A percentile compares a stretch with the other conserved stretches of the same genome.
These are phyloP conservation scores for Trametes elegans DNA, from an alignment of 768 basidiomycete species.

Conservation along the genomic window DNA sequence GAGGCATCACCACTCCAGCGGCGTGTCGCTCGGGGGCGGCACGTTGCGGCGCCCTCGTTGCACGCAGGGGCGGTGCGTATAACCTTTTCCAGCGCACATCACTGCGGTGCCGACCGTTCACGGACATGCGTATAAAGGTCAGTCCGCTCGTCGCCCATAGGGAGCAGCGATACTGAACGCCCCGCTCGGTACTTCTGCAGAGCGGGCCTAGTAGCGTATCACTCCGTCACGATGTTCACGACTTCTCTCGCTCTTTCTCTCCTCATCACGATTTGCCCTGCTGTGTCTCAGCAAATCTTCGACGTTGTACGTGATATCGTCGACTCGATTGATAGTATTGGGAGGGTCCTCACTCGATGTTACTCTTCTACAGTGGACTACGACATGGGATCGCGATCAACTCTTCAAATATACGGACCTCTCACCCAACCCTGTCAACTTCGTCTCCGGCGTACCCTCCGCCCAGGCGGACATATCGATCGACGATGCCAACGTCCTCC, in stretches of 20 bases:
- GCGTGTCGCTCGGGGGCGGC: too few species aligned
- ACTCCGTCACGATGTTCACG: not conserved
- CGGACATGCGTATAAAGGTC: too few species aligned
- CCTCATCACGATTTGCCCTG: not conserved
- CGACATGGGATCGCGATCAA: slow-evolving; percentile 35
- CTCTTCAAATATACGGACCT: slow-evolving; percentile 51
- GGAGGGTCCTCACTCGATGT: not conserved
- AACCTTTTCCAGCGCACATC: too few species aligned
- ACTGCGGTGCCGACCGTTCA: too few species aligned
- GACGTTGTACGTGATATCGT: slow-evolving; percentile 24
- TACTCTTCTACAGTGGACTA: slow-evolving; percentile 24
- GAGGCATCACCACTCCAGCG: too few species aligned
- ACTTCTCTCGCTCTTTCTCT: not conserved
- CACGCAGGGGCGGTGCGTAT: too few species aligned
- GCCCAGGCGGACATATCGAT: slow-evolving; percentile 62
- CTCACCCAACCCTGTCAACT: slow-evolving; percentile 47
- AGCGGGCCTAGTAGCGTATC: too few species aligned
- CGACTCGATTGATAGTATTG: not conserved
- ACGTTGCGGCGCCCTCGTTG: too few species aligned
- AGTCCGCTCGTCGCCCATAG: too few species aligned
- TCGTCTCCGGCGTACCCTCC: slow-evolving; percentile 49
- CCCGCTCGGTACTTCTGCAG: too few species aligned
- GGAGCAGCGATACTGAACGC: not conserved
- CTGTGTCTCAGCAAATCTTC: slow-evolving; percentile 29
- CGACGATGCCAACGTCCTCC: slow-evolving; percentile 50